Evolutionary conservation across 352 stramenopile genomes (phyloP).

Genomic region (Phytophthora meadii): DNA sequence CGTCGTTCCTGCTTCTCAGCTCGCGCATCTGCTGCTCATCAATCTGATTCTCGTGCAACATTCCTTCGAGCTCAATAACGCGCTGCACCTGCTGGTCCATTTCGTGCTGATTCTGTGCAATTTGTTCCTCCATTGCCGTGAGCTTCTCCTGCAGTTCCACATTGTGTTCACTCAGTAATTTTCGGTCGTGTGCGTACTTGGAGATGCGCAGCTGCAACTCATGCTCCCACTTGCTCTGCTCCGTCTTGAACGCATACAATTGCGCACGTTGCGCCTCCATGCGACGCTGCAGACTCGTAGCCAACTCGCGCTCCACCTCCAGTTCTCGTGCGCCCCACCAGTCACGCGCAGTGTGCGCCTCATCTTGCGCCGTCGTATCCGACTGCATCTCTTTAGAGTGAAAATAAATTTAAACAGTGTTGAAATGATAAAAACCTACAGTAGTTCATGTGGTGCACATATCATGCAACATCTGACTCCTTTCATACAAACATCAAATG

Average conservation of each 20-base stretch:
- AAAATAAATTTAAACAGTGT: too few relatives aligned
- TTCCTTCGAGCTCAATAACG: conserved; percentile 73
- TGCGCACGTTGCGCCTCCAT: conserved; percentile 78
- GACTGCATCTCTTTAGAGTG: conserved; percentile 11
- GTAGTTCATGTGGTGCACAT: too few relatives aligned
- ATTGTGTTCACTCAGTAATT: conserved; percentile 84
- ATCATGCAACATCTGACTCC: too few relatives aligned
- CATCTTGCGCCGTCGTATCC: conserved; percentile 1
- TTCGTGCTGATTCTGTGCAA: conserved; percentile 53
- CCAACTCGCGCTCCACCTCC: conserved; percentile 44
- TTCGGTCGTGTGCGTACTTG: conserved; percentile 83
- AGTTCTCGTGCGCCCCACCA: conserved; percentile 70
- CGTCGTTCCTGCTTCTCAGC: conserved; percentile 49
- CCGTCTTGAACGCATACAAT: conserved; percentile 79
- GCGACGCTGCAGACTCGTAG: conserved; percentile 60
- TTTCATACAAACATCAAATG: conserved; percentile 1
- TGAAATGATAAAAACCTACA: neutral
- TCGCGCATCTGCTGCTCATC: conserved; percentile 45
- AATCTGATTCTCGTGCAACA: conserved; percentile 51
- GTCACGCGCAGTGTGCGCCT: conserved; percentile 41
- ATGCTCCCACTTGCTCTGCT: conserved; percentile 87
- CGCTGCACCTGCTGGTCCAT: conserved; percentile 62
- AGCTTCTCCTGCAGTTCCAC: conserved; percentile 75
- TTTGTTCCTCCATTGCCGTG: conserved; percentile 55
- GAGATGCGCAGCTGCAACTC: conserved; percentile 76